Percentiles rank a stretch among this genome's conserved stretches.
phyloP scores from a whole-genome alignment of 2,329 filamentous ascomycete species.

The Delphinella strobiligena region DNA sequence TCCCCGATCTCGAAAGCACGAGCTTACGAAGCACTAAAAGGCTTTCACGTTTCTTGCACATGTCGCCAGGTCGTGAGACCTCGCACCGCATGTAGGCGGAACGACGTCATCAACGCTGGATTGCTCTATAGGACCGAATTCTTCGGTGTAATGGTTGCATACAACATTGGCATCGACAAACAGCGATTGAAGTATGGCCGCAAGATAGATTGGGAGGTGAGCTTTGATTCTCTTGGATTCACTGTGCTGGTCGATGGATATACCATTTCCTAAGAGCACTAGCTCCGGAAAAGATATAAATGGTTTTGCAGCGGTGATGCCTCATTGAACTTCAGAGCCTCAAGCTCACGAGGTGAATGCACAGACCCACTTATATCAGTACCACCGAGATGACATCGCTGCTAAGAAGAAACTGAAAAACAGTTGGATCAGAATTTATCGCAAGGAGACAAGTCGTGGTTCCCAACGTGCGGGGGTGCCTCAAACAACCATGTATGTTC shows the following conservation, averaged over 20 bases:
- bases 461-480: background rate
- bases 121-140: background rate
- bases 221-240: background rate
- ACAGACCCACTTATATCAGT: background rate
- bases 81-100: too few relatives aligned
- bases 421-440: background rate
- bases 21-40: too few relatives aligned
- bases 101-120: background rate
- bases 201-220: too few relatives aligned
- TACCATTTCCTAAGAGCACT: background rate
- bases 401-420: background rate
- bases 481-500: background rate
- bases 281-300: background rate
- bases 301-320: background rate
- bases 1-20: too few relatives aligned
- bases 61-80: too few relatives aligned
- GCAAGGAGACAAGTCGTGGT: background rate
- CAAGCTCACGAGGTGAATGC: background rate
- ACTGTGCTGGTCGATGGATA: background rate
- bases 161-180: background rate
- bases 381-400: background rate
- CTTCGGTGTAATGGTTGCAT: background rate
- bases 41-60: too few relatives aligned
- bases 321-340: background rate
- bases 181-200: too few relatives aligned